Base-by-base conservation (phyloP, 495 filamentous ascomycete genomes). In the Letharia columbiana region DNA sequence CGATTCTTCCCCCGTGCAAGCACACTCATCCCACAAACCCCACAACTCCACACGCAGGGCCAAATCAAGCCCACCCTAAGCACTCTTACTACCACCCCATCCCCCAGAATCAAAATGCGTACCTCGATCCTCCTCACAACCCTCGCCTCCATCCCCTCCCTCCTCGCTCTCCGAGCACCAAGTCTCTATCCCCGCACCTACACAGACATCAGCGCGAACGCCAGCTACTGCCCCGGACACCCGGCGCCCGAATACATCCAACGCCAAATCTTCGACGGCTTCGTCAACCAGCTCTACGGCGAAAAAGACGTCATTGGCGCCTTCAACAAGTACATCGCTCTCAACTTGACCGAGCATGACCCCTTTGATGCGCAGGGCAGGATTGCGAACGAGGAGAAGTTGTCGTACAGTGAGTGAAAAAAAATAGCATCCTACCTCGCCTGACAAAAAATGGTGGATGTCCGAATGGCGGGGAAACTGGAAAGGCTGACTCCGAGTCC, bases 281-380 rank as follows among this genome's bases (percentile, higher is more conserved):
- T 68, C 66, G 15, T 68, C 42, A 45, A 60, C 11, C 31, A 33
- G 20, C 60, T 68, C 15, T 68, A 68, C 42, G 42, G 42, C 9
- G 33, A 52, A 10, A 68, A 68, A 20, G 49, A 68, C 37, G 62
- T 61, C 57, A 60, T 49, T 13, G 59, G 37, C 33, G 66, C 66
- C 12, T 68, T 68, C 23, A 28, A 68, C 62, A 65, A 20, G 44
- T 65, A 64, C 28, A 58, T 68, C 11, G 62, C 62, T 5, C 11
- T 40, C 49, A 61, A 68, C 37, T 62, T 68, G 15, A 68, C 42
- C 45, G 66, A 68, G 60, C 66, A 68, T 13, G 66, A 68, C n/a
- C 66, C 66, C 13, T 68, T 68, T 20, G 66, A 68, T 47, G 42
- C 41, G 1, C 66, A 68, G 23, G 66, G 66, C 17, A 33, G 66